Evolutionary conservation across 2,329 filamentous ascomycete species (phyloP).

Genomic region (Microcera coccophila): DNA sequence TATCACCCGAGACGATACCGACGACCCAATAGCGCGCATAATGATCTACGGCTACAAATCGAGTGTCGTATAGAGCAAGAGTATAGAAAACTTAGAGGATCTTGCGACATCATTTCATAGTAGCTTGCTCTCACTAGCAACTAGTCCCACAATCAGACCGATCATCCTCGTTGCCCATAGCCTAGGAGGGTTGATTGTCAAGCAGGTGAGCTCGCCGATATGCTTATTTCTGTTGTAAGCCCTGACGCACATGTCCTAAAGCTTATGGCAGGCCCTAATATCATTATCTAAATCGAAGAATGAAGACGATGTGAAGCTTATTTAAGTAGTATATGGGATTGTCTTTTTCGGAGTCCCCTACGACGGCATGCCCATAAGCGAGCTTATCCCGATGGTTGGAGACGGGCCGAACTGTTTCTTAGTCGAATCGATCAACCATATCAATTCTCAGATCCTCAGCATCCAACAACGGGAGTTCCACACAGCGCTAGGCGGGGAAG

Average conservation of each 20-base stretch:
- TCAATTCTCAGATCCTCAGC: slow-evolving; percentile 5
- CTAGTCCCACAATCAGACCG: neutral
- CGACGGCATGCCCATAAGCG: slow-evolving; percentile 8
- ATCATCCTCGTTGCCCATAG: slow-evolving; percentile 9
- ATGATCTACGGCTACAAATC: slow-evolving; percentile 28
- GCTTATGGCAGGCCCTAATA: slow-evolving; percentile 1
- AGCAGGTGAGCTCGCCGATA: slow-evolving; percentile 1
- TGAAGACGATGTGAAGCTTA: neutral
- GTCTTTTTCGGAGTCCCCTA: slow-evolving; percentile 13
- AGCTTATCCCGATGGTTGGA: slow-evolving; percentile 9
- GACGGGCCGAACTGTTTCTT: slow-evolving; percentile 9
- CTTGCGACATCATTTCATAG: slow-evolving; percentile 2
- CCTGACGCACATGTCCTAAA: neutral
- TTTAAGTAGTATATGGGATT: slow-evolving; percentile 4
- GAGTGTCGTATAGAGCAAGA: slow-evolving; percentile 14
- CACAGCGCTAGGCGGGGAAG: slow-evolving; percentile 8
- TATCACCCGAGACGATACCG: slow-evolving; percentile 4
- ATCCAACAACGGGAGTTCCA: slow-evolving; percentile 6
- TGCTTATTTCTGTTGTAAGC: neutral
- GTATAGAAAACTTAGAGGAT: slow-evolving; percentile 6
- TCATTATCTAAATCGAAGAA: slow-evolving; percentile 3
- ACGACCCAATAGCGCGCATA: slow-evolving; percentile 13
- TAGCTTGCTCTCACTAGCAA: neutral
- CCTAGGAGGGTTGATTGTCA: slow-evolving; percentile 7
- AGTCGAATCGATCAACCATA: slow-evolving; percentile 4